These are phyloP conservation scores for Trichoderma virens DNA, from an alignment of 495 filamentous ascomycete species.

Conservation along the genomic window DNA sequence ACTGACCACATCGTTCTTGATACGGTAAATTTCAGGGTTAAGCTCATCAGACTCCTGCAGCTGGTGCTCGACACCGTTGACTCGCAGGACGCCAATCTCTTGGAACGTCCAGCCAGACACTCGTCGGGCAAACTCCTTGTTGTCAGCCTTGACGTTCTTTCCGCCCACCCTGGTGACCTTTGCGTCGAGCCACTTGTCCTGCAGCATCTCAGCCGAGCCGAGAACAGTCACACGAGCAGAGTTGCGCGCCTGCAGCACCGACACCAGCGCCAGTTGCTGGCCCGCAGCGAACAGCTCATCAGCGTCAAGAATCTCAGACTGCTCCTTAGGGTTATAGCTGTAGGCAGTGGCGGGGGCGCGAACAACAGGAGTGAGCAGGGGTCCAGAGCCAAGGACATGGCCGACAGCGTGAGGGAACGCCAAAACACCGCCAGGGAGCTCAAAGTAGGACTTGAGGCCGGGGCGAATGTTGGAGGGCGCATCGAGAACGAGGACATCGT, in stretches of 20 bases:
- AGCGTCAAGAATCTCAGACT: slow-evolving; percentile 49
- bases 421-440: slow-evolving; percentile 48
- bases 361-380: slow-evolving; percentile 72
- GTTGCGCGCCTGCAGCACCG: slow-evolving; percentile 83
- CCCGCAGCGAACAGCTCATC: slow-evolving; percentile 75
- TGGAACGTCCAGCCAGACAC: slow-evolving; percentile 88
- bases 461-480: slow-evolving; percentile 51
- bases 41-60: slow-evolving; percentile 49
- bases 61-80: slow-evolving; percentile 75
- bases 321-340: slow-evolving; percentile 90
- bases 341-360: slow-evolving; percentile 78
- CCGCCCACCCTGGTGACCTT: slow-evolving; percentile 57
- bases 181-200: slow-evolving; percentile 84
- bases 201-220: slow-evolving; percentile 77
- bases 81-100: slow-evolving; percentile 82
- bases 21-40: slow-evolving; percentile 86
- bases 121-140: slow-evolving; percentile 77
- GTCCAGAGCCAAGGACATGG: slow-evolving; percentile 69
- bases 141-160: slow-evolving; percentile 54
- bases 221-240: slow-evolving; percentile 84
- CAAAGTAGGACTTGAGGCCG: slow-evolving; percentile 75
- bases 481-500: slow-evolving; percentile 79
- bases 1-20: slow-evolving; percentile 95
- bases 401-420: slow-evolving; percentile 75
- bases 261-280: slow-evolving; percentile 70